Evolutionary conservation across 495 filamentous ascomycete species (phyloP), one percentile per base, ranked within the genome.

Genomic region (Aspergillus coremiiformis): DNA sequence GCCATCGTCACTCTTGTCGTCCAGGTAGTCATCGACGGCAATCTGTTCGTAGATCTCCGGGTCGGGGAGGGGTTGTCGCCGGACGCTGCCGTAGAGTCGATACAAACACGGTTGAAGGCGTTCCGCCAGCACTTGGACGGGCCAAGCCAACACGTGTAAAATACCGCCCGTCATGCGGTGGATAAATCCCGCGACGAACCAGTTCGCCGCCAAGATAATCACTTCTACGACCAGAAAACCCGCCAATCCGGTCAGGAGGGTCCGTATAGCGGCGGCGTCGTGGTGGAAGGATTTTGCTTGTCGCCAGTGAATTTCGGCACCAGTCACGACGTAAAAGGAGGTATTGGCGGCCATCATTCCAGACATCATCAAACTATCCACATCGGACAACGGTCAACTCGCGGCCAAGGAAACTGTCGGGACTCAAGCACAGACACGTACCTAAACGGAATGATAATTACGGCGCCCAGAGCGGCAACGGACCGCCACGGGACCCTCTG

Each of bases 261-360:
- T 70, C 23, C 64, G 60, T 30, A 68, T 60, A 23, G 66, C 65
- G 17, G 69, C 67, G 4, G 69, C 64, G 54, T 72, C 67, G 29
- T 55, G 54, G 44, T 67, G 63, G 53, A 69, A 65, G 26, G 59
- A 55, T 20, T 56, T 60, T 29, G 66, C 67, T 39, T 70, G 67
- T 44, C 60, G 59, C 69, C 69, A 72, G 59, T 72, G 67, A 29
- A 72, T 70, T 41, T 72, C 69, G 14, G 69, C 67, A 6, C 69
- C 67, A 37, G 63, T 67, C 1, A 61, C 57, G 46, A 69, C 49
- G 32, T 58, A 72, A 52, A 72, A 70, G 37, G 65, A 70, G 44
- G 58, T 59, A 39, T 69, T 70, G n/a, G 67, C 58, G 21, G 68
- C 54, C 45, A 66, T 56, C 68, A 71, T 71, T 21, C 58, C 60